Percentiles rank a stretch among this genome's conserved stretches.
Evolutionary conservation across 2,329 filamentous ascomycete genomes (phyloP).

Genomic region (Cadophora sp.): DNA sequence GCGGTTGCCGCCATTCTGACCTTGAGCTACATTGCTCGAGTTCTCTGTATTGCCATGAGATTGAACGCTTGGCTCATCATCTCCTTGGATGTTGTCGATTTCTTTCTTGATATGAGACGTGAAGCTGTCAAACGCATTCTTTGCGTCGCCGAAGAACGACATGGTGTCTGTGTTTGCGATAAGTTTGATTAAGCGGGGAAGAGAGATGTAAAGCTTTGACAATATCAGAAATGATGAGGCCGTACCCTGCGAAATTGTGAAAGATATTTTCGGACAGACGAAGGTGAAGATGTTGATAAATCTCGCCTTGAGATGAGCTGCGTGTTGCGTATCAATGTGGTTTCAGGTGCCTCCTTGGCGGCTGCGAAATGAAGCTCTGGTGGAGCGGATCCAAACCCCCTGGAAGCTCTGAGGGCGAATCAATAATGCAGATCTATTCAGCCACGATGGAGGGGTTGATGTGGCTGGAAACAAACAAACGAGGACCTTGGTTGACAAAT

Average conservation of each 20-base stretch:
- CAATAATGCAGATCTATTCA: not conserved
- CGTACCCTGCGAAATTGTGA: not conserved
- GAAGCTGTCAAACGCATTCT: constrained; percentile 31
- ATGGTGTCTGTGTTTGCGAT: constrained; percentile 2
- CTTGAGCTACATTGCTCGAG: constrained; percentile 51
- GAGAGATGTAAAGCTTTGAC: not conserved
- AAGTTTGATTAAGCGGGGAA: not conserved
- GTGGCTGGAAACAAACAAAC: not conserved
- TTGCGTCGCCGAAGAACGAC: constrained; percentile 22
- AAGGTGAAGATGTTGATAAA: constrained; percentile 7
- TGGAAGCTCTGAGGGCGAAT: not conserved
- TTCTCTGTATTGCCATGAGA: constrained; percentile 54
- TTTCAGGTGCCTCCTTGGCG: constrained; percentile 14
- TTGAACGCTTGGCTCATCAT: constrained; percentile 50
- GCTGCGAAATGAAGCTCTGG: not conserved
- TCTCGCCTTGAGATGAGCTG: not conserved
- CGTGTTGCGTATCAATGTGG: constrained; percentile 4
- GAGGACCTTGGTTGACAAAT: not conserved
- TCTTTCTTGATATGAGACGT: constrained; percentile 32
- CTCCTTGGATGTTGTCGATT: constrained; percentile 26
- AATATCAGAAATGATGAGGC: not conserved
- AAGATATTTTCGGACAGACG: not conserved
- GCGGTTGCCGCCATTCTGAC: constrained; percentile 56
- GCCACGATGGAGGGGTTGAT: constrained; percentile 1
- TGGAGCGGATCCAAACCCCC: not conserved